These are phyloP conservation scores for Aspergillus sojae DNA, from an alignment of 2,329 filamentous ascomycete genomes.

Conservation along the genomic window DNA sequence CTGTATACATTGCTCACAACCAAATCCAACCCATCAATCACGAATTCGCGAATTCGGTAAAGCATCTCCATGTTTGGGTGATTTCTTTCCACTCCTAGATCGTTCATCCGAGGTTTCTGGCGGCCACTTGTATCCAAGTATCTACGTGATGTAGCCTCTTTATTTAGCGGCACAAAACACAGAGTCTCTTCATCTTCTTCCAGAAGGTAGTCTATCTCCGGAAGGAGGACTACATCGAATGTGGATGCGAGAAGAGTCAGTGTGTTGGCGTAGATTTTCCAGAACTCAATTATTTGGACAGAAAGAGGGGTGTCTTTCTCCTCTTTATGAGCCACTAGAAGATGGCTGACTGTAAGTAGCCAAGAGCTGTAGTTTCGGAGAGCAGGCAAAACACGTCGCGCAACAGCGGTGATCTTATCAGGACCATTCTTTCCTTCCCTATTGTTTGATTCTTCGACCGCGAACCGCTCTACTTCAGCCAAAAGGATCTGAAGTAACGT, in stretches of 20 bases:
- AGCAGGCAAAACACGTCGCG: slow-evolving; percentile 64
- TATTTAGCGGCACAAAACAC: slow-evolving; percentile 64
- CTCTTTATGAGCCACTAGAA: slow-evolving; percentile 55
- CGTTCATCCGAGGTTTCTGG: slow-evolving; percentile 57
- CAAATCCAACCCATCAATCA: slow-evolving; percentile 63
- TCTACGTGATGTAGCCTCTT: slow-evolving; percentile 52
- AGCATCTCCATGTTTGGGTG: slow-evolving; percentile 67
- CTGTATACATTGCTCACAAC: slow-evolving; percentile 50
- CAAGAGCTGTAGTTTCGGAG: slow-evolving; percentile 70
- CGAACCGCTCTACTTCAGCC: slow-evolving; percentile 67
- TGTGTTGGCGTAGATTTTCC: slow-evolving; percentile 66
- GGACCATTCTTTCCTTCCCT: slow-evolving; percentile 40
- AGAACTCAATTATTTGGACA: slow-evolving; percentile 63
- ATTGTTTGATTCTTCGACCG: slow-evolving; percentile 50
- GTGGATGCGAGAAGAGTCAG: slow-evolving; percentile 61
- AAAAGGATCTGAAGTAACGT: slow-evolving; percentile 71
- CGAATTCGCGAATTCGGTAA: slow-evolving; percentile 64
- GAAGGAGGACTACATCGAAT: slow-evolving; percentile 61
- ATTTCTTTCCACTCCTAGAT: slow-evolving; percentile 53
- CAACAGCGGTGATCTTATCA: slow-evolving; percentile 60
- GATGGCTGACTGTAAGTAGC: slow-evolving; percentile 60
- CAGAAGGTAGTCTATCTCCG: slow-evolving; percentile 63
- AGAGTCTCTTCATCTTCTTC: slow-evolving; percentile 70
- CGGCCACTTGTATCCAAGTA: slow-evolving; percentile 52
- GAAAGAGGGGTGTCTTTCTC: slow-evolving; percentile 57